Conservation (phyloP, 2,329 filamentous ascomycete species). For the Clonostachys sp. region DNA sequence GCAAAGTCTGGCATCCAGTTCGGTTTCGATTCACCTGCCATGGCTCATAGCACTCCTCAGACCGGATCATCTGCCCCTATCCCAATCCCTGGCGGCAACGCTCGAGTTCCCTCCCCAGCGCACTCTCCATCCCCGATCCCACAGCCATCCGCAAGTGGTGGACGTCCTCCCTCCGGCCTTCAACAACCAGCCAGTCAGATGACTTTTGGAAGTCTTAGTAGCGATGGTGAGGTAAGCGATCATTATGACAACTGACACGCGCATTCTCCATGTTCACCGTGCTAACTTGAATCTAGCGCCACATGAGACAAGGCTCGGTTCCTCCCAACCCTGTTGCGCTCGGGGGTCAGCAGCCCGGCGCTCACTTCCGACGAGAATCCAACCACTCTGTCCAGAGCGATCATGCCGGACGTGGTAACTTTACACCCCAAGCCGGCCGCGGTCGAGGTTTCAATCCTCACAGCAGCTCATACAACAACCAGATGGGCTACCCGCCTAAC, state of each 20-base stretch:
- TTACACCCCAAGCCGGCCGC: conserved; percentile 40
- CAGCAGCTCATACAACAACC: conserved; percentile 36
- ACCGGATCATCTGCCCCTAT: conserved; percentile 49
- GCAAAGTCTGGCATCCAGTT: conserved; percentile 72
- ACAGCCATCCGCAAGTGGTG: conserved; percentile 76
- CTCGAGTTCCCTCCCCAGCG: conserved; percentile 75
- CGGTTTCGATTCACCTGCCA: conserved; percentile 64
- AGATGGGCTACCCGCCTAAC: conserved; percentile 37
- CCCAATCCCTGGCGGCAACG: conserved; percentile 54
- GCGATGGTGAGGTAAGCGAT: conserved; percentile 72
- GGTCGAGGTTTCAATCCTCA: conserved; percentile 42
- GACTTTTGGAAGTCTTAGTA: conserved; percentile 79
- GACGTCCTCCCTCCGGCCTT: conserved; percentile 76
- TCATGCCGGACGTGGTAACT: conserved; percentile 42
- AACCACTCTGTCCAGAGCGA: conserved; percentile 69
- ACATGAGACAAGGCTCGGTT: conserved; percentile 63
- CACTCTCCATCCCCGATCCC: conserved; percentile 92
- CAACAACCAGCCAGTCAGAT: conserved; percentile 58
- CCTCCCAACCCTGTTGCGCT: conserved; percentile 57
- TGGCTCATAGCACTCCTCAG: conserved; percentile 64
- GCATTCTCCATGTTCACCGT: background rate
- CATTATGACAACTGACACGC: background rate
- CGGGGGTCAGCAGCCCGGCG: conserved; percentile 54
- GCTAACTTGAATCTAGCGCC: conserved; percentile 41
- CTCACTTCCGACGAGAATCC: conserved; percentile 81